These are phyloP conservation scores for Solanum bukasovii DNA, from an alignment of 257 asterid species.

Conservation along the genomic window DNA sequence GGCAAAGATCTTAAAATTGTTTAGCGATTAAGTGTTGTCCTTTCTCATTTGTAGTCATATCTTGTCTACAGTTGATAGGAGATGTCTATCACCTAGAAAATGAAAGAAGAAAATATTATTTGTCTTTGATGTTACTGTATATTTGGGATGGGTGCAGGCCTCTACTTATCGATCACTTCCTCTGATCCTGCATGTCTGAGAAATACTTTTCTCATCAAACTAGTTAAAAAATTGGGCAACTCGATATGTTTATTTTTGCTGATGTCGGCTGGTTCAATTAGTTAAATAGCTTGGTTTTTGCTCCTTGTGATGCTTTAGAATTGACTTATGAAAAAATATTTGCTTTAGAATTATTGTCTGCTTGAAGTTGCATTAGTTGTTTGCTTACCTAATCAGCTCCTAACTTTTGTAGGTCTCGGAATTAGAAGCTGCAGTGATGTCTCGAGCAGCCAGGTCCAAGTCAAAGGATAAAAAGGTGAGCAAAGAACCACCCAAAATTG, in stretches of 20 bases:
- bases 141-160: background rate
- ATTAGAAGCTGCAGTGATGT: constrained; percentile 39
- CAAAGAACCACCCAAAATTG: constrained; percentile 57
- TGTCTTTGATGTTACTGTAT: background rate
- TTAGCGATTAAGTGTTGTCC: background rate
- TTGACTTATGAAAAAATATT: background rate
- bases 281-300: background rate
- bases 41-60: background rate
- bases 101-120: background rate
- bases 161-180: background rate
- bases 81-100: background rate
- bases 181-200: background rate
- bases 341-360: background rate
- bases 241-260: background rate
- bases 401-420: constrained; percentile 23
- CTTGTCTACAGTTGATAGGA: background rate
- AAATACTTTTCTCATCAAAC: background rate
- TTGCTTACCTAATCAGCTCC: constrained; percentile 7
- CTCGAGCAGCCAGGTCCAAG: constrained; percentile 65
- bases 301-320: background rate
- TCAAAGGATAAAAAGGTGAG: constrained; percentile 67
- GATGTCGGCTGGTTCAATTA: background rate
- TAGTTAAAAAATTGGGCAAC: background rate
- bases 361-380: constrained; percentile 6
- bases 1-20: background rate